Evolutionary conservation across 2,329 filamentous ascomycete species (phyloP), one percentile per base, ranked within the genome.

Genomic region (Berkeleyomyces rouxiae): DNA sequence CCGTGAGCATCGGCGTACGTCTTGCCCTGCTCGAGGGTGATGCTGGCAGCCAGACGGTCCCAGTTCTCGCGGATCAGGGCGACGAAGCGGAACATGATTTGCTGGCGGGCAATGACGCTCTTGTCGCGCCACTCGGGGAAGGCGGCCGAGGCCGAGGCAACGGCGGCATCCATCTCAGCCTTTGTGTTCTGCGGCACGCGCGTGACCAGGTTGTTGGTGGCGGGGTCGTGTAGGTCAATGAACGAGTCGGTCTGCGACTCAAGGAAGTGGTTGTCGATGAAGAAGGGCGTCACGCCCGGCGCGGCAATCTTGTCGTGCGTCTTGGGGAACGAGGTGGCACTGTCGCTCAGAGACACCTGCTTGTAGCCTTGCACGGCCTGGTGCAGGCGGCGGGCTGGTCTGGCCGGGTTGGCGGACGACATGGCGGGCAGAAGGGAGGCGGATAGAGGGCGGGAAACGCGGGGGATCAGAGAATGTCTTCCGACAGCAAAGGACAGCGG

Each of bases 1-100:
- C 88, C 88, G 73, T 79, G 85, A 43, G 88, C 88, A 72, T 93
- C 88, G 61, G 85, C 86, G 72, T 92, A 86, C 0, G 88, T 93
- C 81, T 93, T 93, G 72, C 88, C 88, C 77, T 93, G 88, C 77
- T 93, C 88, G 63, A 92, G 79, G 5, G 87, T 91, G 72, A 93
- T 93, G 75, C 86, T 90, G 10, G 88, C 88, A 13, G 88, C 88
- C 67, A 93, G 76, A 16, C 88, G 80, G 72, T 93, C 88, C 87
- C 87, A 91, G 76, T 93, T 86, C 75, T 91, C 85, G 61, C 87
- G 79, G 71, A 93, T 89, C 70, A 93, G 77, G 40, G 80, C 79
- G 42, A 90, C 87, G 70, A 90, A 90, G 74, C 86, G 87, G 79
- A 93, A 92, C 86, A 92, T 90, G 75, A 92, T 85, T 75, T 88